phyloP scores from a whole-genome alignment of 169 alveolate genomes.

The Cryptosporidium felis region DNA sequence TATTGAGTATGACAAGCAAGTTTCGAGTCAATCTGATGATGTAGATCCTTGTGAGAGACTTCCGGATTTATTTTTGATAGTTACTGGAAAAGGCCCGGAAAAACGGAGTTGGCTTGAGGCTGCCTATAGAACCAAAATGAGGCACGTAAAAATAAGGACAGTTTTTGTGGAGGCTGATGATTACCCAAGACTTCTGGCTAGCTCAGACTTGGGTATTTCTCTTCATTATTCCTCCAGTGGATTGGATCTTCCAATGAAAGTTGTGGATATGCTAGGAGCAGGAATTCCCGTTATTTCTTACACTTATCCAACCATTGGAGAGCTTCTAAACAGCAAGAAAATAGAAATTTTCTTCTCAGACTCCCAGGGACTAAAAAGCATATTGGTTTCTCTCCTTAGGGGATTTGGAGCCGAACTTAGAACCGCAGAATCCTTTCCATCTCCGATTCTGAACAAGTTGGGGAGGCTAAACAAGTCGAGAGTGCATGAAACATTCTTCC shows the following conservation, averaged over 20 bases:
- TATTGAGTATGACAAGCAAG: constrained; percentile 15
- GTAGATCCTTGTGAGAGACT: constrained; percentile 12
- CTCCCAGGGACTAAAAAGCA: background rate
- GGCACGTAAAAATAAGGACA: constrained; percentile 80
- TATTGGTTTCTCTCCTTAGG: background rate
- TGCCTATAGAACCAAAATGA: constrained; percentile 72
- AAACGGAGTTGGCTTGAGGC: constrained; percentile 76
- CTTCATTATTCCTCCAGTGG: constrained; percentile 89
- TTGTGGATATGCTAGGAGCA: constrained; percentile 91
- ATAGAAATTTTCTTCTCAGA: constrained; percentile 9
- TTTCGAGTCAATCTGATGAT: background rate
- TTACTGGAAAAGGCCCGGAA: constrained; percentile 90
- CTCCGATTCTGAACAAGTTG: background rate
- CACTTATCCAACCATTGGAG: constrained; percentile 74
- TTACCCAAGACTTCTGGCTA: constrained; percentile 85
- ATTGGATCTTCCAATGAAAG: constrained; percentile 93
- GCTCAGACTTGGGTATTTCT: constrained; percentile 88
- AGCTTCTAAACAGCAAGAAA: constrained; percentile 27
- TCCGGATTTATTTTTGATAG: constrained; percentile 76
- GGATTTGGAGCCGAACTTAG: background rate
- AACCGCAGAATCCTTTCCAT: background rate
- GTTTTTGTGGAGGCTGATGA: constrained; percentile 88
- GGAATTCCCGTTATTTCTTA: constrained; percentile 86
- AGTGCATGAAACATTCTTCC: background rate
- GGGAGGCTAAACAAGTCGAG: background rate